Evolutionary conservation across 164 flowering plant genomes (phyloP), one percentile per base, ranked within the genome.

Genomic region (Hamamelis virginiana): DNA sequence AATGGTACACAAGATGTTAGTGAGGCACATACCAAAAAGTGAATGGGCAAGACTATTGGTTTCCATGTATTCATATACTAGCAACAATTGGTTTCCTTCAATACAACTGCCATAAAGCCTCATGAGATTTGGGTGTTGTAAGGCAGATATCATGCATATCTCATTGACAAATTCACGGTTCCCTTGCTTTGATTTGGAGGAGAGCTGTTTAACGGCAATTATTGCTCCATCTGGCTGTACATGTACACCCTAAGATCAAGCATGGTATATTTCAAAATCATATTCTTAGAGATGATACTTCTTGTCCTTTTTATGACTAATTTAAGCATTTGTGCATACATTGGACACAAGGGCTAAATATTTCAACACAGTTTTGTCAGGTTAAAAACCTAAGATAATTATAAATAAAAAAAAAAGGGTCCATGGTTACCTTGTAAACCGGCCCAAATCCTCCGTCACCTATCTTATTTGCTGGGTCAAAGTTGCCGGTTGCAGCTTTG

Each of bases 391-490:
- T 33, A 2, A 33, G 41, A 33, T 33, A n/a, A n/a, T n/a, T n/a
- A n/a, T n/a, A n/a, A n/a, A n/a, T n/a, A n/a, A n/a, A n/a, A n/a
- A 6, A 33, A 33, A 33, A 33, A 33, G 18, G 51, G 46, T 22
- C 48, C 10, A 22, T 21, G 25, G 41, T 59, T 78, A 91, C 97
- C 92, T 88, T 91, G 78, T 76, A 88, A 46, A 91, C 97, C 4
- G 94, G 84, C 45, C 97, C 97, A 78, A 91, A 89, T 19, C 97
- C 94, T 28, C 97, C 94, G 85, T 91, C 94, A 3, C 97, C 97
- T 55, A 91, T 84, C 80, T 91, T 91, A 75, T 91, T 85, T 64
- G 73, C 83, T 67, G 86, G 81, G 58, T 88, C 90, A 69, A 91
- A 91, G 77, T 89, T 87, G 18, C 68, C 69, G 3, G 97, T 91